Evolutionary conservation across 164 flowering plant genomes (phyloP), one percentile per base, ranked within the genome.

Genomic region (Cinnamomum micranthum): DNA sequence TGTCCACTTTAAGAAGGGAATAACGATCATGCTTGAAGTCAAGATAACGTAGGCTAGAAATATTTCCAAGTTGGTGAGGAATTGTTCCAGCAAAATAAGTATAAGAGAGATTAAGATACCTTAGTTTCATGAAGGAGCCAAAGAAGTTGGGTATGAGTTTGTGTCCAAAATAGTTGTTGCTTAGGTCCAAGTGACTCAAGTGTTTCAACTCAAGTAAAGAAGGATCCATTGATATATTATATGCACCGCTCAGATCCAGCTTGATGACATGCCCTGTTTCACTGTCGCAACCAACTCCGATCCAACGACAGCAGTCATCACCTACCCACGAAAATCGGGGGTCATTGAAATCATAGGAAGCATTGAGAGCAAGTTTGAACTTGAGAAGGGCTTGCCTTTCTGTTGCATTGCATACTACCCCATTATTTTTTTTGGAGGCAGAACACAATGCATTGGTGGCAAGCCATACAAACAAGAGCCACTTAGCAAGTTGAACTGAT

Each of bases 1-100:
- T 68, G 2, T 22, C 12, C 6, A 2, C 22, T 17, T n/a, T 0
- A n/a, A 22, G 15, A 15, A 15, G 6, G 10, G 4, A 5, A 20
- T 24, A 24, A 65, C 12, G 27, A 27, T 27, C 27, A 1, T 27
- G 27, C 27, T 27, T 24, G 35, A 73, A 17, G 55, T 65, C 79
- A 19, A 77, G 65, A 11, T 59, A 27, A 5, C 55, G 73, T 23
- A 77, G 58, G 1, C 13, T 69, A 15, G 79, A 73, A 14, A 77
- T 50, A 68, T 77, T 77, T 10, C 75, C 72, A 14, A 77, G 75
- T 12, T 72, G 79, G 24, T 25, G 62, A 67, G 79, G 79, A 60
- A 77, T 55, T 13, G 14, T 24, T 20, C 78, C 71, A 13, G 9
- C 5, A 66, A 76, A 71, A 27, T 1, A 1, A 27, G 27, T 1